Conservation (phyloP, 2,329 filamentous ascomycete species). For the Stagonosporopsis vannaccii region DNA sequence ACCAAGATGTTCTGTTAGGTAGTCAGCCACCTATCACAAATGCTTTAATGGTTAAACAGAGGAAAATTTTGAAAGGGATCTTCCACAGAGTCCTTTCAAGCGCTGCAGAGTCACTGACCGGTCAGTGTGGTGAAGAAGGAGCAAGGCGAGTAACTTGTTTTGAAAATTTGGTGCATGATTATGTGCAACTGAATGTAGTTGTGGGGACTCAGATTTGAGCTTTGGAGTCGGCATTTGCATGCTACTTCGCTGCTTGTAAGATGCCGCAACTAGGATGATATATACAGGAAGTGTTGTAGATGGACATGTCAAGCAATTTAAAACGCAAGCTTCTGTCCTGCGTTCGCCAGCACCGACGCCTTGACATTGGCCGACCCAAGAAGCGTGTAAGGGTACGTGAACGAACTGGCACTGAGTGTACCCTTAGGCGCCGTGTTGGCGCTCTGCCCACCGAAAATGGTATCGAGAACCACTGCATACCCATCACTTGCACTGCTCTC, state of each 20-base stretch:
- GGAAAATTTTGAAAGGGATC: too few relatives aligned
- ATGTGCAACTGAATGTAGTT: background rate
- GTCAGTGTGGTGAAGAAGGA: background rate
- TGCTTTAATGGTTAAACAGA: too few relatives aligned
- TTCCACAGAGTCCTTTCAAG: too few relatives aligned
- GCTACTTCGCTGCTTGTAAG: background rate
- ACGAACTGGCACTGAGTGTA: conserved; percentile 53
- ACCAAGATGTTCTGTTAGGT: background rate
- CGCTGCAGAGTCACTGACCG: background rate
- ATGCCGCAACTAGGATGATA: background rate
- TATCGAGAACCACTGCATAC: conserved; percentile 55
- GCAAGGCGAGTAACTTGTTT: background rate
- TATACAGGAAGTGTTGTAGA: background rate
- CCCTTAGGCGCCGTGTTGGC: conserved; percentile 59
- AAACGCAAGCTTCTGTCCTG: conserved; percentile 28
- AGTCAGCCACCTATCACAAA: background rate
- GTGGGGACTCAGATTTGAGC: background rate
- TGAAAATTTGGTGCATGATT: background rate
- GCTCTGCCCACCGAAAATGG: conserved; percentile 49
- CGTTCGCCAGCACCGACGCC: conserved; percentile 49
- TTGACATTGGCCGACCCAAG: conserved; percentile 59
- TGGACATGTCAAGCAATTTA: background rate
- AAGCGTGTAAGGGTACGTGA: conserved; percentile 61
- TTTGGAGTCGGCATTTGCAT: background rate
- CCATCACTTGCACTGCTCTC: conserved; percentile 58